Evolutionary conservation across 345 rosid species (phyloP).

Genomic region (Hypericum perforatum): DNA sequence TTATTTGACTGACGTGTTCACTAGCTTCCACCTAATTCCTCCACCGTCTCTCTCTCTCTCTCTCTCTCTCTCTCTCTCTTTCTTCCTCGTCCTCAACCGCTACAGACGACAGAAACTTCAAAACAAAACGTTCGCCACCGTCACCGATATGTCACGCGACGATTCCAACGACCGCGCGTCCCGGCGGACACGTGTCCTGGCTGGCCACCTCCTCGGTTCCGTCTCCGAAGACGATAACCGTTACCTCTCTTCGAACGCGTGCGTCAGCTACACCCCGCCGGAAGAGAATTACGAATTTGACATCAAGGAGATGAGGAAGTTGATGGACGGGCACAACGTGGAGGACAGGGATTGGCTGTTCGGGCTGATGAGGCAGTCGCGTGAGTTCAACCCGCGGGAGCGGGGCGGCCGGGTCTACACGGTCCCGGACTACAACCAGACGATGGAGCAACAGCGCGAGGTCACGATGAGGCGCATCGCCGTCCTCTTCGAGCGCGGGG

Average conservation of each 20-base stretch:
- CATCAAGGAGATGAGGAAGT: conserved; percentile 47
- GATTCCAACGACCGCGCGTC: conserved; percentile 32
- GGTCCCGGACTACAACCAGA: conserved; percentile 67
- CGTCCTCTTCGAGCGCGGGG: conserved; percentile 51
- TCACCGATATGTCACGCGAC: conserved; percentile 1
- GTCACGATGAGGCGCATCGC: conserved; percentile 60
- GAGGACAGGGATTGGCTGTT: conserved; percentile 75
- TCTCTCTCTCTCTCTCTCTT: too few relatives aligned
- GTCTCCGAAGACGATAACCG: conserved; percentile 6
- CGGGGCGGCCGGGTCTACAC: conserved; percentile 66
- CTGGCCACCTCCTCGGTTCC: conserved; percentile 44
- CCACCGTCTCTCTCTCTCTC: too few relatives aligned
- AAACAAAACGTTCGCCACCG: too few relatives aligned
- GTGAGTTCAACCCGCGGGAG: conserved; percentile 55
- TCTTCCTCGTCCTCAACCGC: too few relatives aligned
- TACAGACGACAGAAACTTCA: too few relatives aligned
- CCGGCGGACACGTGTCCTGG: conserved; percentile 39
- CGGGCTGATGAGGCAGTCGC: conserved; percentile 54
- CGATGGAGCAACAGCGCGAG: conserved; percentile 93
- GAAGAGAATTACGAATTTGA: conserved; percentile 55
- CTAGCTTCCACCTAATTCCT: too few relatives aligned
- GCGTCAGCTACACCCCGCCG: conserved; percentile 58
- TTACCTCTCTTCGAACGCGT: conserved; percentile 29
- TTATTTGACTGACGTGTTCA: too few relatives aligned
- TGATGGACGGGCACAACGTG: conserved; percentile 60